A percentile compares a stretch with the other conserved stretches of the same genome.
Conservation (phyloP, 305 asterid species). For the Fraxinus nigra region DNA sequence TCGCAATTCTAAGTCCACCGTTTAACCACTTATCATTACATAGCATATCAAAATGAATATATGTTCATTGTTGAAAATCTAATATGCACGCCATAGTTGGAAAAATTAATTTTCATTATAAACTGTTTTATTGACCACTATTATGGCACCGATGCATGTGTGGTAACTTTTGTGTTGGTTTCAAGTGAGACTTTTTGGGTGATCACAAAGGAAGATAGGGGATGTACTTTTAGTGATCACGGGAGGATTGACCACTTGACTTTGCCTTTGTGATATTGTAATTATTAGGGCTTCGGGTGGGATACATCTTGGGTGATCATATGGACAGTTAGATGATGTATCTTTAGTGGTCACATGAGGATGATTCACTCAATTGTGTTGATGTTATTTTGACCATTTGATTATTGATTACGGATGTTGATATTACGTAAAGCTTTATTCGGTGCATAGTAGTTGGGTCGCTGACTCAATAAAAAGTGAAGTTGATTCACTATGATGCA, state of each 20-base stretch:
- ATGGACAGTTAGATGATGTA: background rate
- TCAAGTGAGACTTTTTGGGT: background rate
- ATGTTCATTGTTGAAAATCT: background rate
- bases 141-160: background rate
- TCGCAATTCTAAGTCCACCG: background rate
- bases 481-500: background rate
- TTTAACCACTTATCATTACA: background rate
- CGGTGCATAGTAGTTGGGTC: background rate
- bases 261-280: background rate
- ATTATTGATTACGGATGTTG: background rate
- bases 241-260: background rate
- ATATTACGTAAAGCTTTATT: too few species aligned
- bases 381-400: background rate
- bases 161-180: too few species aligned
- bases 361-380: background rate
- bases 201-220: background rate
- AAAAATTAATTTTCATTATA: too few species aligned
- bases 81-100: background rate
- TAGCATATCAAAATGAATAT: background rate
- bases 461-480: background rate
- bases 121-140: too few species aligned
- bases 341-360: background rate
- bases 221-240: background rate
- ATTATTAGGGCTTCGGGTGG: background rate
- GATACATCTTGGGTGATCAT: background rate